Evolutionary conservation across 2,329 filamentous ascomycete genomes (phyloP), one percentile per base, ranked within the genome.

Genomic region (Claviceps purpurea): DNA sequence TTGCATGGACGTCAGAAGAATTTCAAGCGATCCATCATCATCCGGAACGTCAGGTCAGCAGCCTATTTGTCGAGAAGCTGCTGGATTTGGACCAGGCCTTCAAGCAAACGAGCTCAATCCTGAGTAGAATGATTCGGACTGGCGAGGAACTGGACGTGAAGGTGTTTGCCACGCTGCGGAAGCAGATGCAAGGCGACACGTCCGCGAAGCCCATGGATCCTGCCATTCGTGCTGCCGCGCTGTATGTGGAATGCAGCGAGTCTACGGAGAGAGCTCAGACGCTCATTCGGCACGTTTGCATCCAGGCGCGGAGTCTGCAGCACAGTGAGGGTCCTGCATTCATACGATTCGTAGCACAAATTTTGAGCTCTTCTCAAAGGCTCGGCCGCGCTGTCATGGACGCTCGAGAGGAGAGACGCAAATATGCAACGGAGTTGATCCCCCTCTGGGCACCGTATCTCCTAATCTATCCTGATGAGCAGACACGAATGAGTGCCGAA

Each of bases 61-160:
- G 76, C 56, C 68, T 81, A n/a, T 79, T 85, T 50, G 63, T 84
- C 24, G 79, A 82, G 60, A 87, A 85, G 62, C 70, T 89, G 26
- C 70, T 89, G 30, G 70, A 71, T 20, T 72, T 85, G 48, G 75
- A 83, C 56, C 77, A 83, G 60, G 81, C 80, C 51, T 64, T 66
- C 0, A 56, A 61, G 1, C 70, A 71, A 2, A 79, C 77, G 1
- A 70, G 76, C 49, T 68, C 66, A 13, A 84, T 89, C 50, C 62
- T 89, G 48, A 66, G 65, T 40, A 69, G 73, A 3, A 70, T 89
- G 39, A 66, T 86, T 43, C 65, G 69, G n/a, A 68, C 76, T 20
- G 74, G 76, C 52, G 64, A 69, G 0, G 59, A 68, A 6, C 73
- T 81, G 64, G 78, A 81, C 44, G 48, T 67, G 0, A 68, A 71